phyloP scores from a whole-genome alignment of 805 yeast species.

The Candida lessepsii region DNA sequence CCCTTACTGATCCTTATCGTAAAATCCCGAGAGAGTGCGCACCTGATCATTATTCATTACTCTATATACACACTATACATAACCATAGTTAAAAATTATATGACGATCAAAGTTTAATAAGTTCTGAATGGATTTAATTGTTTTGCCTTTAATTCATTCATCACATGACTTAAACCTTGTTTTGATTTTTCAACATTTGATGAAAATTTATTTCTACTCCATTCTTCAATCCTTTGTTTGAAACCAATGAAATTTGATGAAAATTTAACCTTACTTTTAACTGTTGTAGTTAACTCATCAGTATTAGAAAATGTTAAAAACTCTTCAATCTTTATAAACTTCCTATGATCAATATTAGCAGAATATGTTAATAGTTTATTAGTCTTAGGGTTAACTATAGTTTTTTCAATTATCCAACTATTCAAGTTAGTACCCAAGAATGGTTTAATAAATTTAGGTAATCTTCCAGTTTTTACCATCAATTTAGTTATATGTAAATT shows the following conservation, averaged over 20 bases:
- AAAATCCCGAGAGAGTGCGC: not conserved
- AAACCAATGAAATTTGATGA: conserved; percentile 68
- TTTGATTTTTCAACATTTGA: conserved; percentile 66
- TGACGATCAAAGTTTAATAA: not conserved
- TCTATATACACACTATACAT: conserved; percentile 1
- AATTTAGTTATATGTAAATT: conserved; percentile 69
- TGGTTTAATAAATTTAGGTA: conserved; percentile 78
- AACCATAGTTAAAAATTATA: too few species aligned
- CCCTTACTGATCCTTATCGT: conserved; percentile 2
- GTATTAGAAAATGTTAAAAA: conserved; percentile 53
- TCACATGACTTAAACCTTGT: conserved; percentile 73
- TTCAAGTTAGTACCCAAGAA: conserved; percentile 68
- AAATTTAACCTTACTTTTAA: conserved; percentile 63
- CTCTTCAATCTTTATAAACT: conserved; percentile 77
- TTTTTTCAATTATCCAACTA: conserved; percentile 79
- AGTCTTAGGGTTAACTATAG: conserved; percentile 63
- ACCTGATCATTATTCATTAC: conserved; percentile 4
- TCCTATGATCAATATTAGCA: conserved; percentile 80
- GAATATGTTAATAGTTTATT: conserved; percentile 65
- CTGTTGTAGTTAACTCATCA: conserved; percentile 38
- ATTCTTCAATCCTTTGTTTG: conserved; percentile 71
- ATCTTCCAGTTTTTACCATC: conserved; percentile 72
- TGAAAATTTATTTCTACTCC: conserved; percentile 72
- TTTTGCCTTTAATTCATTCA: conserved; percentile 52
- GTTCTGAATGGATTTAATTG: not conserved